Base-by-base conservation (phyloP, 805 yeast genomes). In the Tetrapisispora taiwanensis region DNA sequence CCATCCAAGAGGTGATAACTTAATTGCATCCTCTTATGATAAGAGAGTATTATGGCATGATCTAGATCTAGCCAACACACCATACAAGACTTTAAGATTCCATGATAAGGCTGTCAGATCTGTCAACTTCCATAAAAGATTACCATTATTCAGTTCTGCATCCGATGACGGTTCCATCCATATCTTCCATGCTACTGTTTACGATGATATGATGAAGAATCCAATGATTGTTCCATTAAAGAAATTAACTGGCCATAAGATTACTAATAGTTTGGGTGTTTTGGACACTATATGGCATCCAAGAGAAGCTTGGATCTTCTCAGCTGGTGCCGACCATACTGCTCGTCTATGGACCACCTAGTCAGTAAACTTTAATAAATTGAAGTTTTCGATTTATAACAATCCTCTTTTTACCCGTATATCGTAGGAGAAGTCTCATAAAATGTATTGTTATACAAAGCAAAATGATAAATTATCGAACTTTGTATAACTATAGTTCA, bases 41-140 rank as follows among this genome's bases (percentile, higher is more conserved):
- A 88, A 89, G 72, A 76, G 97, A 53, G 94, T 92, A 5, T 74
- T 89, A 52, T 92, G 98, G 98, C 97, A 90, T 59, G 98, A 92
- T 72, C 69, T 90, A 59, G 98, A 92, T 64, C 73, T 94, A 49
- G 73, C 84, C 37, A 71, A 75, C 45, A 86, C 95, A 40, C 98
- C 98, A 27, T 92, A 88, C 71, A 92, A 94, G 72, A 90, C 95
- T 0, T 72, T 92, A 58, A 76, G 98, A 63, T 92, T 89, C 67
- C 98, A 92, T 63, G 88, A 84, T 44, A 84, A 82, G 65, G 98
- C 98, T 3, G 96, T 92, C 30, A 79, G 98, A 61, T 73, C 81
- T 38, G 88, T 87, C 40, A 72, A 78, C 37, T 92, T 83, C 79
- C 98, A 92, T 68, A 84, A 81, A 59, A 79, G 75, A 36, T 70